Conservation (phyloP, 768 basidiomycete genomes). For the Dioszegia aurantiaca region DNA sequence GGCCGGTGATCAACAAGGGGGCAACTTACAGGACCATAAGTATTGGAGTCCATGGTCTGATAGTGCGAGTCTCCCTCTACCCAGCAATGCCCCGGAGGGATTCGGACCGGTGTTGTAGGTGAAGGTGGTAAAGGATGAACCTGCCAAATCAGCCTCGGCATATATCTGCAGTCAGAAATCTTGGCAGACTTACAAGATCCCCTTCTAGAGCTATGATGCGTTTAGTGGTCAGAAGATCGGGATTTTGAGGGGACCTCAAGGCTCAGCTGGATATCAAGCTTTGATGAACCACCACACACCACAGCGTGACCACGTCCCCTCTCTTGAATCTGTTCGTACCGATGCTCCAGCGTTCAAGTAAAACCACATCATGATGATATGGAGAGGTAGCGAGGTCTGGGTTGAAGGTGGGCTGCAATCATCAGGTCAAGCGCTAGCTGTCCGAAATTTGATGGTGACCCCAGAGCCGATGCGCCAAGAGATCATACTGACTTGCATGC, state of each 20-base stretch:
- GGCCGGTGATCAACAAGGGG: too few relatives aligned
- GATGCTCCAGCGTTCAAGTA: conserved; percentile 49
- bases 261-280: conserved; percentile 3
- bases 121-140: conserved; percentile 49
- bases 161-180: background rate
- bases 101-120: conserved; percentile 44
- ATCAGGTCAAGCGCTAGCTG: too few relatives aligned
- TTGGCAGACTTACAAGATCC: conserved; percentile 40
- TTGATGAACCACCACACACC: conserved; percentile 24
- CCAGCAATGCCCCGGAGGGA: conserved; percentile 53
- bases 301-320: conserved; percentile 51
- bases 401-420: conserved; percentile 51
- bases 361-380: conserved; percentile 49
- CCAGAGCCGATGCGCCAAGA: too few relatives aligned
- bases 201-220: conserved; percentile 52
- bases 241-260: conserved; percentile 50
- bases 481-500: conserved; percentile 46
- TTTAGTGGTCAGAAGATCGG: conserved; percentile 51
- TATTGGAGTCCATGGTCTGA: conserved; percentile 50
- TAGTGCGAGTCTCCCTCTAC: conserved; percentile 53
- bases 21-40: conserved; percentile 50
- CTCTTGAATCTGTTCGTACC: conserved; percentile 35
- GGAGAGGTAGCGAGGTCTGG: conserved; percentile 40
- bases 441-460: too few relatives aligned
- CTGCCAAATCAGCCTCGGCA: conserved; percentile 13